Conservation (phyloP, 2,329 filamentous ascomycete genomes). For the Intubia oerlemansii region DNA sequence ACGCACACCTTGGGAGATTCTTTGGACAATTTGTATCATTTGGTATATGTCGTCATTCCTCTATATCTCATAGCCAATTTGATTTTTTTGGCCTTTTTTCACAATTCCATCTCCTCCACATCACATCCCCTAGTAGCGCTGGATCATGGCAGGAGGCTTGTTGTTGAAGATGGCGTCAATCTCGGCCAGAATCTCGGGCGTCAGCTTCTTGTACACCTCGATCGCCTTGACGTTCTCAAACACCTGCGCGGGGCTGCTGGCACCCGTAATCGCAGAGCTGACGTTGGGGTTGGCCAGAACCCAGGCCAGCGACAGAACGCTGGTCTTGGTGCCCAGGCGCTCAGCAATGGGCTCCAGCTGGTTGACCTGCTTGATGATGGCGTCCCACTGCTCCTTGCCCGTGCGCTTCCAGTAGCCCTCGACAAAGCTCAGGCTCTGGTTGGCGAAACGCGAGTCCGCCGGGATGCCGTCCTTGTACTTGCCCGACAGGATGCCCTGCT, state of each 20-base stretch:
- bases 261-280: constrained; percentile 39
- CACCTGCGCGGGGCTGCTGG: constrained; percentile 35
- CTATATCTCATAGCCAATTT: too few relatives aligned
- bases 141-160: constrained; percentile 25
- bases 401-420: constrained; percentile 28
- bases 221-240: constrained; percentile 36
- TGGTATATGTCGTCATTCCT: background rate
- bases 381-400: constrained; percentile 29
- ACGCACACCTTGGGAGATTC: too few relatives aligned
- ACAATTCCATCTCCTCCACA: too few relatives aligned
- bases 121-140: too few relatives aligned
- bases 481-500: constrained; percentile 32
- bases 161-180: constrained; percentile 38
- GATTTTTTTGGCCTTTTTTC: too few relatives aligned
- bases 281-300: constrained; percentile 39
- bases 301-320: constrained; percentile 38
- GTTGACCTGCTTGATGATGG: constrained; percentile 32
- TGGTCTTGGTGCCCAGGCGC: constrained; percentile 35
- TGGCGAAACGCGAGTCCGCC: constrained; percentile 35
- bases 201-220: constrained; percentile 30
- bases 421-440: constrained; percentile 32
- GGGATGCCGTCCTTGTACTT: constrained; percentile 44
- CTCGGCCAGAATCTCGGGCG: constrained; percentile 33
- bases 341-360: constrained; percentile 41
- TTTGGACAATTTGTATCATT: background rate